phyloP scores from a whole-genome alignment of 768 basidiomycete species.

The Auriscalpium vulgare region DNA sequence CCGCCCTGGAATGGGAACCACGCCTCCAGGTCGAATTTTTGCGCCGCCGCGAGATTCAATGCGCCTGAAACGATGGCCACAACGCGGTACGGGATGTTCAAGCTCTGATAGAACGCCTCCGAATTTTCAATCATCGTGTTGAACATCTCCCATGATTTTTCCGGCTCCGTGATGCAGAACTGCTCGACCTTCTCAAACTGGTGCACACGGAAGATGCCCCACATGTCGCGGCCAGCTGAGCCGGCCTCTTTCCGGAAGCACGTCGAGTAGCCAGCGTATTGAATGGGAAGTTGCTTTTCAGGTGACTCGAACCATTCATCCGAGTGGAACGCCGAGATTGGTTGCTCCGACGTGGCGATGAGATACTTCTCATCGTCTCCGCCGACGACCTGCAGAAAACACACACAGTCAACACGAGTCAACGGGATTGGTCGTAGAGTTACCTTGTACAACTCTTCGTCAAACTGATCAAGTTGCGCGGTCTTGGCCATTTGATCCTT shows the following conservation, averaged over 20 bases:
- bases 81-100: conserved; percentile 86
- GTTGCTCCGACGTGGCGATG: conserved; percentile 98
- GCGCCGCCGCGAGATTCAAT: conserved; percentile 91
- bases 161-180: conserved; percentile 91
- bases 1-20: conserved; percentile 98
- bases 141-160: conserved; percentile 91
- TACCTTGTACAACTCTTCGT: conserved; percentile 97
- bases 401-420: neutral
- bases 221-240: conserved; percentile 94
- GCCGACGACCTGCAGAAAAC: conserved; percentile 57
- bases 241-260: conserved; percentile 99
- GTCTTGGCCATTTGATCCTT: conserved; percentile 97
- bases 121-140: conserved; percentile 85
- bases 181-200: conserved; percentile 99
- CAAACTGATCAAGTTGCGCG: conserved; percentile 95
- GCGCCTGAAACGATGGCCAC: conserved; percentile 95
- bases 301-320: conserved; percentile 98
- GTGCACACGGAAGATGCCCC: conserved; percentile 99
- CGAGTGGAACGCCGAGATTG: conserved; percentile 90
- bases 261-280: conserved; percentile 84
- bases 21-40: conserved; percentile 97
- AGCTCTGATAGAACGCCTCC: conserved; percentile 94
- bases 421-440: conserved; percentile 2
- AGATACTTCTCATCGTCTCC: conserved; percentile 96
- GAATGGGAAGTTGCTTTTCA: conserved; percentile 84